These are phyloP conservation scores for Sporothrix euskadiensis DNA, from an alignment of 2,329 filamentous ascomycete species.

Conservation along the genomic window DNA sequence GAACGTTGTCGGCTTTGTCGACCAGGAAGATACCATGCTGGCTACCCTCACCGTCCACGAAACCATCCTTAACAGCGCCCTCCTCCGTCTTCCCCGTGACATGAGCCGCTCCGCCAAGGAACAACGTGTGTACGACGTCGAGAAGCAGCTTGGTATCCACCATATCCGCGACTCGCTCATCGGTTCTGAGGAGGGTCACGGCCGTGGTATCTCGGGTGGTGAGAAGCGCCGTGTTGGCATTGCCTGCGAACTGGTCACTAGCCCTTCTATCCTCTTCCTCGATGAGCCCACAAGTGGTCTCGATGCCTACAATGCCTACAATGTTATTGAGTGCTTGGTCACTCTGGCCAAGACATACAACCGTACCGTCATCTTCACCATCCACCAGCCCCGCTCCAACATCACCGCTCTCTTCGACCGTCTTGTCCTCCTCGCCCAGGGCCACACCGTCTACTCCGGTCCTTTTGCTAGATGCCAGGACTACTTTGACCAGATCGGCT, in stretches of 20 bases:
- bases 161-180: conserved; percentile 94
- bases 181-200: conserved; percentile 90
- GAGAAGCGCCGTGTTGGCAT: conserved; percentile 96
- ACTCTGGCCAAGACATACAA: conserved; percentile 95
- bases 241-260: conserved; percentile 95
- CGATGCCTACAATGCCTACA: conserved; percentile 96
- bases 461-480: conserved; percentile 83
- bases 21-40: conserved; percentile 97
- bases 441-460: conserved; percentile 89
- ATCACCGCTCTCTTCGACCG: conserved; percentile 97
- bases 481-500: conserved; percentile 91
- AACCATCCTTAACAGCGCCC: conserved; percentile 90
- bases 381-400: conserved; percentile 96
- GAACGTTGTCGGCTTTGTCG: conserved; percentile 92
- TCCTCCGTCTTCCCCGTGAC: conserved; percentile 85
- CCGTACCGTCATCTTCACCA: conserved; percentile 95
- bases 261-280: conserved; percentile 93
- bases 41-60: conserved; percentile 96
- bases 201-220: conserved; percentile 92
- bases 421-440: conserved; percentile 85
- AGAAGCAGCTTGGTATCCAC: conserved; percentile 91
- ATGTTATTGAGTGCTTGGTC: conserved; percentile 93
- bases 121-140: conserved; percentile 86
- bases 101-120: conserved; percentile 90
- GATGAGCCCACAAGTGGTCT: conserved; percentile 96